A percentile compares a stretch with the other conserved stretches of the same genome.
Conservation (phyloP, 371 early-diverging fungal genomes). For the Mortierella sp. region DNA sequence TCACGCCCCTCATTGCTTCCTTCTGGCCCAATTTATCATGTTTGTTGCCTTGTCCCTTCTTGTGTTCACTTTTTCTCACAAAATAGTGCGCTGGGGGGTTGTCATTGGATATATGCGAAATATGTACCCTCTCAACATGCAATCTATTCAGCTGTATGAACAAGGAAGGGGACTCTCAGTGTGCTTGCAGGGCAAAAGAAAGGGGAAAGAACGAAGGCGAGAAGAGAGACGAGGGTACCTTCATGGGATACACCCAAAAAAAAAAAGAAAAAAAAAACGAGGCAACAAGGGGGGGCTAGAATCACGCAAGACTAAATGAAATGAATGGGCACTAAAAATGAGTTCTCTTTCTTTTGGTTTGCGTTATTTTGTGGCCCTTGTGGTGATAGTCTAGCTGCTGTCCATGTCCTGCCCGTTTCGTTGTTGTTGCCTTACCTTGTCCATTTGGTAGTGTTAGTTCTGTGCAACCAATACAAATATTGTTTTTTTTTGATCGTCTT, state of each 20-base stretch:
- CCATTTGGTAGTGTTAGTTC: background rate
- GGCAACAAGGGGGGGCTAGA: background rate
- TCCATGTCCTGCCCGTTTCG: background rate
- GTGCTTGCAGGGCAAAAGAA: background rate
- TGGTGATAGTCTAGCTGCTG: background rate
- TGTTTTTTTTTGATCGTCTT: background rate
- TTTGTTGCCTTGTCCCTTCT: background rate
- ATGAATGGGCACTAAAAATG: background rate
- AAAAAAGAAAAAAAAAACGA: background rate
- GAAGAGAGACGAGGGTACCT: background rate
- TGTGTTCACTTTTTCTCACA: slow-evolving; percentile 5
- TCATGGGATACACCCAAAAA: background rate
- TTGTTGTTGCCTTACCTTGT: background rate
- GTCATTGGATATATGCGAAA: background rate
- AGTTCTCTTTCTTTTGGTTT: background rate
- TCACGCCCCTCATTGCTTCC: too few species aligned
- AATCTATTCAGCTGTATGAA: slow-evolving; percentile 7
- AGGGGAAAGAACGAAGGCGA: background rate
- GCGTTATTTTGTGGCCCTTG: background rate
- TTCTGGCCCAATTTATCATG: background rate
- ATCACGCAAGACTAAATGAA: background rate
- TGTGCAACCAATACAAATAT: background rate
- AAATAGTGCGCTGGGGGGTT: background rate
- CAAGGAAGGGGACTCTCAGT: background rate
- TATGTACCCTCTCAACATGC: background rate